Percentiles rank a stretch among this genome's conserved stretches.
These are phyloP conservation scores for Lindgomyces ingoldianus DNA, from an alignment of 495 filamentous ascomycete species.

Conservation along the genomic window DNA sequence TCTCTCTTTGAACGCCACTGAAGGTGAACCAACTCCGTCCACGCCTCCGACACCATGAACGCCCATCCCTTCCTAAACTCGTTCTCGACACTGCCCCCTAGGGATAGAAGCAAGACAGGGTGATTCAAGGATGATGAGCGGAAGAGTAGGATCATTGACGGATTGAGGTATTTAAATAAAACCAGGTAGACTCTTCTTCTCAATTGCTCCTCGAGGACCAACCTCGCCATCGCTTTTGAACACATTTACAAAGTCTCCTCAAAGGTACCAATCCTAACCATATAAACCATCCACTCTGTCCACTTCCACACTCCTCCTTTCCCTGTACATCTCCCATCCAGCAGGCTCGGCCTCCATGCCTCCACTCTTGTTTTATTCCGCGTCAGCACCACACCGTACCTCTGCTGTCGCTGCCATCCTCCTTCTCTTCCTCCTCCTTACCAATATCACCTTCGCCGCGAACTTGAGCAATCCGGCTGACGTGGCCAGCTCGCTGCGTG, in stretches of 20 bases:
- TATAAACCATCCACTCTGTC: neutral
- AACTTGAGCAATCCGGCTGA: conserved; percentile 29
- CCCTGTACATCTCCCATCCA: neutral
- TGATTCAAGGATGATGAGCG: neutral
- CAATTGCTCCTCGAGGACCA: neutral
- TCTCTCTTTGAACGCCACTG: neutral
- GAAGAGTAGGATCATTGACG: conserved; percentile 2
- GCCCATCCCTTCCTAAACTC: neutral
- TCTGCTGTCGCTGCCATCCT: neutral
- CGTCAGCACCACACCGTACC: neutral
- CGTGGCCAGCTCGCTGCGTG: conserved; percentile 29
- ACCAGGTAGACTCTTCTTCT: conserved; percentile 1
- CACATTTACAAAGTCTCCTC: neutral
- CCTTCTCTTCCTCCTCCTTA: conserved; percentile 14
- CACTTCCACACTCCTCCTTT: neutral
- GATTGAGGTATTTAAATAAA: conserved; percentile 14
- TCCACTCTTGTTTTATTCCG: neutral
- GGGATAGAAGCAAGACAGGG: neutral
- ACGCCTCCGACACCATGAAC: conserved; percentile 8
- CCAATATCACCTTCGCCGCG: conserved; percentile 20
- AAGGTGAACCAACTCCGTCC: neutral
- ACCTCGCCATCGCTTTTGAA: neutral
- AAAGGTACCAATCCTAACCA: neutral
- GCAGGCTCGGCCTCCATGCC: conserved; percentile 8
- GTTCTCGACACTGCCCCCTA: neutral